Evolutionary conservation across 169 alveolate genomes (phyloP), one percentile per base, ranked within the genome.

Genomic region (Cryptosporidium ryanae): DNA sequence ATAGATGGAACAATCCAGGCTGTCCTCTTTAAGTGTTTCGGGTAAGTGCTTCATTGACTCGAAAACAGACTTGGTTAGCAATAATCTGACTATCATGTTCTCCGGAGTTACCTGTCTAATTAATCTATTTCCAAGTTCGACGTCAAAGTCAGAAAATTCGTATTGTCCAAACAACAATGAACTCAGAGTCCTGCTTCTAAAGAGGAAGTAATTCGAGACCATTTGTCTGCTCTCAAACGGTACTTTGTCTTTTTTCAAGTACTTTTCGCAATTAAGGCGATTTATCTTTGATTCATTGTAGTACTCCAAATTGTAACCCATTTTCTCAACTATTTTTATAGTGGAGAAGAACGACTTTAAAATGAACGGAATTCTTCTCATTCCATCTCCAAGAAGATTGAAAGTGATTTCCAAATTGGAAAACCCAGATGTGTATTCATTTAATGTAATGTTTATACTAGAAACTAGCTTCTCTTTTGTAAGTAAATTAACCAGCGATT

Each of bases 101-200:
- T 49, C 49, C 10, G 83, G 83, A 2, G 1, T 68, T 10, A 68
- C 27, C 8, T 68, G 66, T 21, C 21, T n/a, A 10, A 68, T 31
- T n/a, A 68, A 25, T 34, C 55, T 64, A 17, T 21, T 55, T 17
- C 52, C 66, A 1, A 68, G 55, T 7, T 55, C 55, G 23, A 10
- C 1, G 17, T 68, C 83, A 29, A 68, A 68, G 21, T 50, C 59
- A 0, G 46, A 15, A 23, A 27, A 68, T 34, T 68, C 83, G 52
- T 25, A n/a, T 1, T n/a, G 13, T 0, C 83, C 83, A 1, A 68
- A 32, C n/a, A 68, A 18, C 25, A 68, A 10, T n/a, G 83, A 68
- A 12, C 55, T 52, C 8, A 52, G 21, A 12, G 65, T 17, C 7
- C 55, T 17, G 13, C 21, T 52, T n/a, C 55, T 49, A 23, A 27